Evolutionary conservation across 805 yeast genomes (phyloP), one percentile per base, ranked within the genome.

Genomic region (Maudiozyma bulderi): DNA sequence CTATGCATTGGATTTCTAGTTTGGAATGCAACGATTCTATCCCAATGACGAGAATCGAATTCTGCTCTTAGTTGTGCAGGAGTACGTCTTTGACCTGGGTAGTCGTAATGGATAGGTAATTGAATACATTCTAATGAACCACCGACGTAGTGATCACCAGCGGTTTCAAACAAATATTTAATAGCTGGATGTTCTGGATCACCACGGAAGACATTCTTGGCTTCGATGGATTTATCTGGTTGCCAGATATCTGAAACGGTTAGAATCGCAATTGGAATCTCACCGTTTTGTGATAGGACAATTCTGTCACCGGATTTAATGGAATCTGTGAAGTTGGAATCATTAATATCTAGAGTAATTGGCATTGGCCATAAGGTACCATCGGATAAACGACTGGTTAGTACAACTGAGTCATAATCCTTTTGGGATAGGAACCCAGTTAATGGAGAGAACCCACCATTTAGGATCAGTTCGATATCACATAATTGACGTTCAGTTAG

Each of bases 1-100:
- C 98, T 82, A 70, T 90, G 98, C 97, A 90, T 91, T 57, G 98
- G 98, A 73, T 90, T 90, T 74, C 98, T 81, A 41, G 98, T 90
- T 73, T 90, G 98, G 83, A 90, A 90, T 34, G 98, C 98, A 44
- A 90, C 98, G 48, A 90, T 86, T 61, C 81, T 76, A 60, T 80
- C 77, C 97, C 97, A 90, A 56, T 86, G 84, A 65, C 84, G 81
- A 60, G 78, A 77, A 52, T 72, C 67, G 63, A 91, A 91, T 72
- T 90, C 96, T 28, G 81, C 70, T 70, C 98, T 82, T 61, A 90
- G 77, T 70, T 89, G 95, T 30, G 87, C 80, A 31, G 98, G 98
- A 30, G 96, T 86, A 71, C 84, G 84, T 67, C 98, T 81, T 55
- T 84, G 74, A 47, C 83, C 91, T 30, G 85, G 82, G 68, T 90